These are phyloP conservation scores for Mycena olivaceomarginata DNA, from an alignment of 768 basidiomycete genomes.

Conservation along the genomic window DNA sequence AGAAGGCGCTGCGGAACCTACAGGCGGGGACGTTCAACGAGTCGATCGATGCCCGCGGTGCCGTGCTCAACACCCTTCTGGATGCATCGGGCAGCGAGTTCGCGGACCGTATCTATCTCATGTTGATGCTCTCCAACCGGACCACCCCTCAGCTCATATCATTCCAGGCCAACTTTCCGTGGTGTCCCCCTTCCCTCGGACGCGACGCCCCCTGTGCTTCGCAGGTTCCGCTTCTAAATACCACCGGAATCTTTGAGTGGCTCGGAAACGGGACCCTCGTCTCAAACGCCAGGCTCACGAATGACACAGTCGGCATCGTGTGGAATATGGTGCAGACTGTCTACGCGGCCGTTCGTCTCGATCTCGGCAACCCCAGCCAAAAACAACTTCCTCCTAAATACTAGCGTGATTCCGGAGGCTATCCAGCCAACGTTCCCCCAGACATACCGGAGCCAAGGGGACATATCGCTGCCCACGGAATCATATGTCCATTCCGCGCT, in stretches of 20 bases:
- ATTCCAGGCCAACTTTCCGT: slow-evolving; percentile 45
- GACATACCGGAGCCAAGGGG: background rate
- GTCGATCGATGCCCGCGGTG: background rate
- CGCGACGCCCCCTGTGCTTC: slow-evolving; percentile 39
- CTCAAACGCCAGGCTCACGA: background rate
- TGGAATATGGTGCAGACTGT: slow-evolving; percentile 48
- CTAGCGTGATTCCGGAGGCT: background rate
- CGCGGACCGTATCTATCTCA: slow-evolving; percentile 27
- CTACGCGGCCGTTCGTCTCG: slow-evolving; percentile 50
- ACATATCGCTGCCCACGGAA: background rate
- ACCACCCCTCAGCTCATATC: slow-evolving; percentile 45
- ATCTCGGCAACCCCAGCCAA: slow-evolving; percentile 50
- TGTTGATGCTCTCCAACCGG: slow-evolving; percentile 38
- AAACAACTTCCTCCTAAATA: slow-evolving; percentile 53
- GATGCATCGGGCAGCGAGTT: slow-evolving; percentile 31
- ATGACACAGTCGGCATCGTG: slow-evolving; percentile 35
- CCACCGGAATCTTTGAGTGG: slow-evolving; percentile 15
- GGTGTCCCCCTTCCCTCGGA: slow-evolving; percentile 48
- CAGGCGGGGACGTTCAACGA: background rate
- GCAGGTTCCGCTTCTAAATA: slow-evolving; percentile 41
- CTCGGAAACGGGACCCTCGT: background rate
- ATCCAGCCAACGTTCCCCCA: slow-evolving; percentile 14
- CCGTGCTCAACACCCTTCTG: background rate
- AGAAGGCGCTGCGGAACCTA: slow-evolving; percentile 28
- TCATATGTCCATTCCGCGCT: slow-evolving; percentile 16